These are phyloP conservation scores for Aspergillus ustus DNA, from an alignment of 2,329 filamentous ascomycete genomes.

Conservation along the genomic window DNA sequence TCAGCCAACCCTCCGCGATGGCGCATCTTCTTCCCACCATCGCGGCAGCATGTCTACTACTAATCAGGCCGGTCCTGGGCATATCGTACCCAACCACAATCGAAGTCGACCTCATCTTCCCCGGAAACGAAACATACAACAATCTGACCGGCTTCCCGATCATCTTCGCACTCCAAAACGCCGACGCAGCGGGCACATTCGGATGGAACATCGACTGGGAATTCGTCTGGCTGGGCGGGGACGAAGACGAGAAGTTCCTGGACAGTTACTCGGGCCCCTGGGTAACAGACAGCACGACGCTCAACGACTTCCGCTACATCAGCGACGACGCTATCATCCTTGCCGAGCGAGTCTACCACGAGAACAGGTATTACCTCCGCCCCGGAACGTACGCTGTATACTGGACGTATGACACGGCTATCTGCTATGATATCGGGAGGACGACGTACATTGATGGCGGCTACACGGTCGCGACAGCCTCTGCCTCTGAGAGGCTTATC, in stretches of 20 bases:
- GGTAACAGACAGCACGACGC: neutral
- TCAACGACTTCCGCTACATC: slow-evolving; percentile 7
- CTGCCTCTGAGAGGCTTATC: neutral
- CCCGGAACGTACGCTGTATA: neutral
- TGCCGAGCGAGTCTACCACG: neutral
- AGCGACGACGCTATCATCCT: neutral
- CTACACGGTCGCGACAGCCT: neutral
- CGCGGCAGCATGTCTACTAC: neutral
- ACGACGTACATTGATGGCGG: neutral
- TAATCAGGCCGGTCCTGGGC: neutral
- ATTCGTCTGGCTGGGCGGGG: neutral
- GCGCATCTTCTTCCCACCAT: neutral
- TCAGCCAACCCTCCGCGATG: neutral
- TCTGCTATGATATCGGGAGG: neutral
- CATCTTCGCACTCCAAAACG: slow-evolving; percentile 8
- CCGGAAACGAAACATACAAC: slow-evolving; percentile 12
- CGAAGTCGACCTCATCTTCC: slow-evolving; percentile 10
- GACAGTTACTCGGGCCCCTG: neutral
- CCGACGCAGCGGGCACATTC: slow-evolving; percentile 3
- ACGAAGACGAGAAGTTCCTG: neutral
- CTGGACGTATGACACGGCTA: neutral
- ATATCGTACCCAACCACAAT: slow-evolving; percentile 7
- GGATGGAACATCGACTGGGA: slow-evolving; percentile 1
- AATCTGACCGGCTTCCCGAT: slow-evolving; percentile 9
- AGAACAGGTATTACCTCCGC: neutral